Base-by-base conservation (phyloP, 2,329 filamentous ascomycete genomes). In the Ophiosphaerella narmari region DNA sequence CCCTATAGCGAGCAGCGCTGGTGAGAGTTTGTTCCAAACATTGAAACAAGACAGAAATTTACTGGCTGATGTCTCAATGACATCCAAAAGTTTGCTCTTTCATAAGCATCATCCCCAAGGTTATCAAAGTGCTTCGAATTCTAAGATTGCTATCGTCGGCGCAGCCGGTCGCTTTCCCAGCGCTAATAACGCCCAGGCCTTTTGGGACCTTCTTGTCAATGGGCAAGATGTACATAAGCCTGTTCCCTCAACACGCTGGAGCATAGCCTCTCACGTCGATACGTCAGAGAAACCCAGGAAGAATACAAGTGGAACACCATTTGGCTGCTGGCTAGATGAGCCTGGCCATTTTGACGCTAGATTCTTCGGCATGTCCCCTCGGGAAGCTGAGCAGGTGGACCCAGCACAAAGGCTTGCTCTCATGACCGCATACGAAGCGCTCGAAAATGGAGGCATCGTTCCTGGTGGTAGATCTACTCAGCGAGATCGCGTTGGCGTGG, bases 321-420 rank as follows among this genome's bases (percentile, higher is more conserved):
- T 85, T 61, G 89, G 89, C 14, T 90, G 87, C 75, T 91, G 85
- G 75, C 82, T 90, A 57, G 85, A 90, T 53, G 82, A 91, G 53
- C 88, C 89, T 0, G 87, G 87, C 48, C 78, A 88, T 39, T 93
- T 93, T 65, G 89, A 93, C 62, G 86, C 88, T n/a, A 80, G 86
- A 1, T 92, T 93, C 75, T 93, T 93, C 82, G 91, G 90, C 73
- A 91, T 93, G 86, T 91, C 88, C 32, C 88, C 89, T 7, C 84
- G 88, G 60, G 89, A 93, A 73, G 90, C 89, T 23, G 83, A 85
- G 42, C 88, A 91, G 67, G 91, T 88, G 1, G 89, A 93, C 68
- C 90, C 90, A 0, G 90, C 90, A 82, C 89, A 91, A 68, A 82
- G 90, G 61, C 79, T 92, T 59, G 87, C 88, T 3, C 75, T 94